Evolutionary conservation across 805 yeast species (phyloP).

Genomic region (Sugiyamaella valdiviana): DNA sequence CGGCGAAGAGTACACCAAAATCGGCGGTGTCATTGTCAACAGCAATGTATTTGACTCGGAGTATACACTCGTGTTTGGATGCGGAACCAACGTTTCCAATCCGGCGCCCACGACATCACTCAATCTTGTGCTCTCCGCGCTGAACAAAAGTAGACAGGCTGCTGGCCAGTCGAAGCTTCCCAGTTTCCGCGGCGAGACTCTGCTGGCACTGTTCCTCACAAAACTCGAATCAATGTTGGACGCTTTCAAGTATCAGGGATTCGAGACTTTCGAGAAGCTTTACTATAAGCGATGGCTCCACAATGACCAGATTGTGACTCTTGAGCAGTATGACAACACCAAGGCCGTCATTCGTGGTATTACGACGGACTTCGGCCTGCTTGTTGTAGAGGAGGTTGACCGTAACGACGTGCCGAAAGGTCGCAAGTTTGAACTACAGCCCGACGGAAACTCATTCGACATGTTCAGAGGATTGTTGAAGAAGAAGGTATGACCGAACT

Average conservation of each 20-base stretch:
- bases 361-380: constrained; percentile 74
- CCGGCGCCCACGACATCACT: constrained; percentile 90
- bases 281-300: constrained; percentile 90
- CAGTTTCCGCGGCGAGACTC: constrained; percentile 39
- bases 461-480: constrained; percentile 85
- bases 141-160: constrained; percentile 47
- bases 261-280: constrained; percentile 55
- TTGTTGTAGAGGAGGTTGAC: constrained; percentile 65
- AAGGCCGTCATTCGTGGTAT: constrained; percentile 73
- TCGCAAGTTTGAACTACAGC: constrained; percentile 64
- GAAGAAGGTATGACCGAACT: constrained; percentile 35
- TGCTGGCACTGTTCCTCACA: constrained; percentile 64
- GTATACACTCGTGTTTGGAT: constrained; percentile 71
- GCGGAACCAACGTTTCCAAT: constrained; percentile 79
- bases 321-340: constrained; percentile 47
- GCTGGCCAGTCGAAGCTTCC: constrained; percentile 42
- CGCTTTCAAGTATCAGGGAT: constrained; percentile 56
- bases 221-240: constrained; percentile 54
- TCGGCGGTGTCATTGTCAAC: constrained; percentile 80
- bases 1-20: constrained; percentile 48
- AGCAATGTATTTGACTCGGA: constrained; percentile 57
- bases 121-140: constrained; percentile 55
- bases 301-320: constrained; percentile 60
- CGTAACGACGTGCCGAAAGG: constrained; percentile 45
- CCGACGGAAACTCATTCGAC: constrained; percentile 97